These are phyloP conservation scores for Pedinophyceae sp. DNA, from an alignment of 139 green algal genomes.

Conservation along the genomic window DNA sequence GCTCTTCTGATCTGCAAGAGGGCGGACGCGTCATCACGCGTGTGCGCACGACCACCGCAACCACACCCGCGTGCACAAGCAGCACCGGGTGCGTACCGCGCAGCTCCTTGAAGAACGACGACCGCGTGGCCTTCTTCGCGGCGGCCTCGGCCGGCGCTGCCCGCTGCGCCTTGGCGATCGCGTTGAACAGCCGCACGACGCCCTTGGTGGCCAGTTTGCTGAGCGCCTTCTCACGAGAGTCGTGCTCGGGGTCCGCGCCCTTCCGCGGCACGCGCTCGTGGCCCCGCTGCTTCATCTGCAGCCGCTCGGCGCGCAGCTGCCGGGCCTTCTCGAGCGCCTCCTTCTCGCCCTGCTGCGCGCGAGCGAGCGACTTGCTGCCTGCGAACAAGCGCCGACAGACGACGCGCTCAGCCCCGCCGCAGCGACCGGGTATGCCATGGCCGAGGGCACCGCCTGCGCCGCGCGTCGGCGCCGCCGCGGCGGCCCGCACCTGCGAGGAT, in stretches of 20 bases:
- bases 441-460: background rate
- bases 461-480: constrained; percentile 1
- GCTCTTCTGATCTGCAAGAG: background rate
- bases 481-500: too few species aligned
- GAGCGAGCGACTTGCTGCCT: background rate
- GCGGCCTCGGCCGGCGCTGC: constrained; percentile 7
- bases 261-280: constrained; percentile 31
- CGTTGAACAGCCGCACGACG: constrained; percentile 80
- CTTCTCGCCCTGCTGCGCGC: constrained; percentile 19
- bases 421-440: constrained; percentile 3
- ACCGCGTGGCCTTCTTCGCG: constrained; percentile 4
- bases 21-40: background rate
- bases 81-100: background rate
- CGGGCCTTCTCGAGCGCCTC: constrained; percentile 20
- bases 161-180: constrained; percentile 57
- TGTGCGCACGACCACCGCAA: constrained; percentile 8
- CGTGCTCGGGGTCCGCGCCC: constrained; percentile 43
- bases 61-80: constrained; percentile 6
- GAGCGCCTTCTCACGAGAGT: constrained; percentile 49
- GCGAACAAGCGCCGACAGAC: constrained; percentile 1
- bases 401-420: constrained; percentile 7
- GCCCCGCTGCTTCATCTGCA: constrained; percentile 39
- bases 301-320: constrained; percentile 25
- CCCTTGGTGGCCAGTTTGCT: constrained; percentile 45
- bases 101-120: constrained; percentile 1